Base-by-base conservation (phyloP, 179 eudicot genomes). In the Dionaea muscipula region DNA sequence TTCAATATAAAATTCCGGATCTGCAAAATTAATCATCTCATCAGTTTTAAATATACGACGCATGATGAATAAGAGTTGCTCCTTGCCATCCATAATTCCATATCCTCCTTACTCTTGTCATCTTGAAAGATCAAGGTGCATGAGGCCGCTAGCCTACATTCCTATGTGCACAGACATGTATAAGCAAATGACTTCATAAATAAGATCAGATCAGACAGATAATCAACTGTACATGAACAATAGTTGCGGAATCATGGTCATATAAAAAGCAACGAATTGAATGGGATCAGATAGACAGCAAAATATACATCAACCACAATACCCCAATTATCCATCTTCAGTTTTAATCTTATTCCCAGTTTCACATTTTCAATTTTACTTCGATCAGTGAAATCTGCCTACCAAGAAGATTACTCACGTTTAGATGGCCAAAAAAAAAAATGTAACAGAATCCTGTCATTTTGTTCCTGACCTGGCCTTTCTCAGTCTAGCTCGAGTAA, bases 401-500 rank as follows among this genome's bases (percentile, higher is more conserved):
- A 51, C 53, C 15, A 22, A 61, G 63, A 16, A 47, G 46, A 31
- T 50, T 51, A 60, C 60, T 47, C 68, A 47, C 68, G 50, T 20
- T 47, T 60, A 24, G 31, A 50, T 46, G 22, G 41, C 53, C 19
- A 50, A 18, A 14, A 7, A 27, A 6, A 37, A 19, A 27, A 50
- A n/a, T n/a, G n/a, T n/a, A n/a, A n/a, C n/a, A 48, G 43, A 51
- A 23, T 51, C n/a, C 23, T 13, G 21, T 57, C 67, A 62, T 63
- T 80, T 67, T 19, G 63, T 46, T 33, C 68, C 61, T 17, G 73
- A 51, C 43, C 75, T 66, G 11, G 72, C 53, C 55, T 66, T 82
- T 75, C 90, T 78, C 62, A 68, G 69, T 66, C 84, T 82, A 8
- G 73, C 84, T 38, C 90, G 71, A 37, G 90, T 82, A 35, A 76